Evolutionary conservation across 1,139 yeast species (phyloP), one percentile per base, ranked within the genome.

Genomic region (Sugiyamaella castrensis): DNA sequence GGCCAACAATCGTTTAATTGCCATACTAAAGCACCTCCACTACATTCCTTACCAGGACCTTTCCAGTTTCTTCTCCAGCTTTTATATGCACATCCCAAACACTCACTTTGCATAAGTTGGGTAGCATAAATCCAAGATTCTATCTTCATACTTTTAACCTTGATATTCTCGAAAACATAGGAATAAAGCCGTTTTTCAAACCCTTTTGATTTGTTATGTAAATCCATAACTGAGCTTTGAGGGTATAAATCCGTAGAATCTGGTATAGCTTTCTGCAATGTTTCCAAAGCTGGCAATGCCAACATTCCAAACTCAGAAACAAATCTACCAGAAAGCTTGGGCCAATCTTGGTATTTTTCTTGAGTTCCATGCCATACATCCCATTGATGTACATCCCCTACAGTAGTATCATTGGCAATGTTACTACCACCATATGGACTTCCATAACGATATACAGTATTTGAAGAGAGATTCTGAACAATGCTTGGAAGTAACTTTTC

Each of bases 1-100:
- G 80, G 80, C 77, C 78, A 75, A 56, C 80, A 76, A 57, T 76
- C 80, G 51, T 76, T 75, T 24, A 73, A 60, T 58, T 75, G 80
- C 80, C 80, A 76, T 7, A 76, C 78, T 32, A 75, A 57, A 1
- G 73, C 71, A 0, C 79, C 79, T 10, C 75, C 75, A 40, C 59
- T 57, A 47, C 67, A 64, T 47, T 73, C 59, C 42, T 63, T 55
- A 6, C 67, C 66, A 13, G 64, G 63, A 1, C 70, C 69, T 35
- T 64, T 60, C 80, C 80, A 76, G 48, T 71, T 62, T 15, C 77
- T 56, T 59, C 77, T 66, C 77, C 79, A 75, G 56, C 68, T 67
- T 50, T 73, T 60, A 53, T 71, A 74, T 2, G 79, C 79, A 55
- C 65, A 72, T 3, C 70, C 68, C 11, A 75, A 58, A 53, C 80